Conservation (phyloP, 2,329 filamentous ascomycete species). For the Penicillium sp. region DNA sequence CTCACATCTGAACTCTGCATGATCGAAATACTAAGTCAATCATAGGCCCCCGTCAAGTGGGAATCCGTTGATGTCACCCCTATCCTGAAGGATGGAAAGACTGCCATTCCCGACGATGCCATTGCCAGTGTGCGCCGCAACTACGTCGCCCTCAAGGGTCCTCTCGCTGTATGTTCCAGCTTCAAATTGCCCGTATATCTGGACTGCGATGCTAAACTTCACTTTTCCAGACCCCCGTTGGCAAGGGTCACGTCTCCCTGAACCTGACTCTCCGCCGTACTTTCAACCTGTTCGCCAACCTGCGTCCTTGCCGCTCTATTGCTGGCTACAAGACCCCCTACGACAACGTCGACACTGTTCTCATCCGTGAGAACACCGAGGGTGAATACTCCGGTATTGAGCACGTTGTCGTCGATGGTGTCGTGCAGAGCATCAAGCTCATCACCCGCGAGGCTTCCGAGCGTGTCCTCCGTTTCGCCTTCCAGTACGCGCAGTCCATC, state of each 20-base stretch:
- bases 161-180: conserved; percentile 71
- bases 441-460: conserved; percentile 94
- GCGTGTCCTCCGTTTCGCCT: conserved; percentile 93
- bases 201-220: conserved; percentile 25
- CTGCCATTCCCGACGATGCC: conserved; percentile 85
- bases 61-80: conserved; percentile 96
- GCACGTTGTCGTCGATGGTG: conserved; percentile 95
- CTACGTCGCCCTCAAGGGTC: conserved; percentile 97
- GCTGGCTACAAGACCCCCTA: conserved; percentile 98
- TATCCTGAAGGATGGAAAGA: conserved; percentile 90
- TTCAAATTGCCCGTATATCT: background rate
- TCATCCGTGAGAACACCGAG: conserved; percentile 99
- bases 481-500: conserved; percentile 93
- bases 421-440: conserved; percentile 99
- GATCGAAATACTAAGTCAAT: conserved; percentile 31
- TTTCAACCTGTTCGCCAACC: conserved; percentile 99
- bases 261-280: conserved; percentile 98
- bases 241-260: conserved; percentile 98
- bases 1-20: conserved; percentile 1
- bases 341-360: conserved; percentile 91
- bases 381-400: conserved; percentile 99
- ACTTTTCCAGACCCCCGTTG: conserved; percentile 73
- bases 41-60: conserved; percentile 86
- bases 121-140: conserved; percentile 93
- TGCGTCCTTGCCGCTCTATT: conserved; percentile 95